Evolutionary conservation across 2,329 filamentous ascomycete genomes (phyloP).

Genomic region (Alternaria panax): DNA sequence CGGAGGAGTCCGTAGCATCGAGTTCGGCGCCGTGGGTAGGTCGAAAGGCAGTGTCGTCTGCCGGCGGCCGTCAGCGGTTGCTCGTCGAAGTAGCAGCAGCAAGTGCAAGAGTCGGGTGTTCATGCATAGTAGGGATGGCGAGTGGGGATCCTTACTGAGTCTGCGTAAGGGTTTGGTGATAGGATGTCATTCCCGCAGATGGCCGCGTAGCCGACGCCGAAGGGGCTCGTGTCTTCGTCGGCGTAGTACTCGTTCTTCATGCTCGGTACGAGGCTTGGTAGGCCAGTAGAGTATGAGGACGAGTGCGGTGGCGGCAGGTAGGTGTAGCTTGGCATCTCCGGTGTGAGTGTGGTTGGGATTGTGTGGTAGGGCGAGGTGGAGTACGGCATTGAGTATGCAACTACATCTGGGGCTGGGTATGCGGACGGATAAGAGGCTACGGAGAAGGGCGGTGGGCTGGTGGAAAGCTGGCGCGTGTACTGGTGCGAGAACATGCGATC

Average conservation of each 20-base stretch:
- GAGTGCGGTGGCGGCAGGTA: slow-evolving; percentile 62
- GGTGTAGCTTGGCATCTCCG: slow-evolving; percentile 58
- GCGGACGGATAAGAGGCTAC: slow-evolving; percentile 64
- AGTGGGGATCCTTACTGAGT: slow-evolving; percentile 70
- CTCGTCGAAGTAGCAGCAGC: slow-evolving; percentile 37
- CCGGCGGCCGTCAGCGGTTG: slow-evolving; percentile 48
- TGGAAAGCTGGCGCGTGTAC: slow-evolving; percentile 72
- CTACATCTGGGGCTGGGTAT: slow-evolving; percentile 72
- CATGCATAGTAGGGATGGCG: slow-evolving; percentile 50
- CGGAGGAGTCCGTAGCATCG: slow-evolving; percentile 74
- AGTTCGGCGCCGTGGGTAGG: slow-evolving; percentile 72
- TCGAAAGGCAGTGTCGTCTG: slow-evolving; percentile 74
- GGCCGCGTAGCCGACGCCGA: slow-evolving; percentile 73
- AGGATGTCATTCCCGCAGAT: slow-evolving; percentile 70
- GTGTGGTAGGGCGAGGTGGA: slow-evolving; percentile 51
- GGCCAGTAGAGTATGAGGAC: slow-evolving; percentile 60
- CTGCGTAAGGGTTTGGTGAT: slow-evolving; percentile 68
- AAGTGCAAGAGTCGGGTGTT: slow-evolving; percentile 34
- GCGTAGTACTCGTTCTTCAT: slow-evolving; percentile 72
- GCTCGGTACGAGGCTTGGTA: slow-evolving; percentile 67
- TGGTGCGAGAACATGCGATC: slow-evolving; percentile 72
- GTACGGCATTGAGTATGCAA: slow-evolving; percentile 66
- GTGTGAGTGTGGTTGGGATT: slow-evolving; percentile 47
- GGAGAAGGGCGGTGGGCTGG: slow-evolving; percentile 72
- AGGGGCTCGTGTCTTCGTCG: slow-evolving; percentile 68